Evolutionary conservation across 805 yeast genomes (phyloP), one percentile per base, ranked within the genome.

Genomic region (Nakazawaea laoshanensis): DNA sequence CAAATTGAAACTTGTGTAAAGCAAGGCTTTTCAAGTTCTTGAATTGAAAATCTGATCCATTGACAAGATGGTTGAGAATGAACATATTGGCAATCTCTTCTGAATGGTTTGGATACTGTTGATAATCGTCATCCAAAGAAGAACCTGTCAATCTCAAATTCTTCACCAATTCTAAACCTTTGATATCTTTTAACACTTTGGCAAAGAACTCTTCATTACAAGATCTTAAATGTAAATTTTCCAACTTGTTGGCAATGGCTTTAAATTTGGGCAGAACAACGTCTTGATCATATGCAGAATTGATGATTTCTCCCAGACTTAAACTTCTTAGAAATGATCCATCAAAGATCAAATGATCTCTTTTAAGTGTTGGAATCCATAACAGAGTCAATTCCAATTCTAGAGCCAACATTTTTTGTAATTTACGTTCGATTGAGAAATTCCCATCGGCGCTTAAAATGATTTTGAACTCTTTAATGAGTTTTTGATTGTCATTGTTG

Each of bases 71-170:
- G 22, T 15, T 24, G 11, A 34, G 16, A 3, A 29, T 23, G 15
- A 29, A 29, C 29, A 34, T 19, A 9, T 29, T 34, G 24, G 35
- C 35, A 13, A 20, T 31, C 15, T 36, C 39, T 24, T 36, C 35
- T 11, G 28, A 10, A n/a, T 31, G 35, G 12, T 31, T 31, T n/a
- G 34, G 35, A 17, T 31, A 31, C 14, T 27, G 35, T 19, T 36
- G 29, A 12, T 30, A 36, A 24, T 36, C 35, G 22, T 36, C 39
- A 24, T 36, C 39, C 2, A 31, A 14, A 7, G 39, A 27, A 12
- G 34, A 23, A 12, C 39, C 39, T 3, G 39, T 31, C 10, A 36
- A 23, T 10, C 31, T 26, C 14, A 36, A 24, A 6, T 29, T 20
- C 4, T 22, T 36, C 11, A 36, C 35, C 12, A 15, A 11, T 7